Percentiles rank a stretch among this genome's conserved stretches.
Conservation (phyloP, 345 rosid genomes). For the Acer negundo region DNA sequence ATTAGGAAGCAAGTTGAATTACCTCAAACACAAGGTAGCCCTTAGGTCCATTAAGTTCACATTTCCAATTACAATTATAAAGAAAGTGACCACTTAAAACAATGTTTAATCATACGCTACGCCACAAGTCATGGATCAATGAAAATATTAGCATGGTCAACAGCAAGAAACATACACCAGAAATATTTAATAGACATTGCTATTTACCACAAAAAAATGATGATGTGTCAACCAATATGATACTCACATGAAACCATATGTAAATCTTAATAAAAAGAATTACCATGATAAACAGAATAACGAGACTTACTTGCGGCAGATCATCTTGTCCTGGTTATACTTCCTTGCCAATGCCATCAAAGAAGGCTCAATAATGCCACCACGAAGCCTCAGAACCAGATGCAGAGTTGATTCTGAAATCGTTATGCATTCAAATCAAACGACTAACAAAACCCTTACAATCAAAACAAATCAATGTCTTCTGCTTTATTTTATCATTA, state of each 20-base stretch:
- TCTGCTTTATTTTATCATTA: background rate
- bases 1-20: background rate
- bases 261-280: background rate
- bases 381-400: constrained; percentile 76
- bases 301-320: constrained; percentile 71
- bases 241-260: background rate
- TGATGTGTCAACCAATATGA: background rate
- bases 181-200: background rate
- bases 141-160: background rate
- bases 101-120: background rate
- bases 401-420: constrained; percentile 66
- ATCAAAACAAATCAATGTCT: background rate
- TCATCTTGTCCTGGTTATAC: constrained; percentile 73
- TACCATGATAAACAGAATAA: background rate
- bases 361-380: constrained; percentile 76
- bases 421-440: constrained; percentile 14
- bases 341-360: constrained; percentile 75
- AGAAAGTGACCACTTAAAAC: background rate
- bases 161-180: background rate
- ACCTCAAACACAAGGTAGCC: background rate
- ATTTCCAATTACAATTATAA: background rate
- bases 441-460: background rate
- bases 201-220: background rate
- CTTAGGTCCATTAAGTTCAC: constrained; percentile 2
- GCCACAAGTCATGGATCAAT: background rate